These are phyloP conservation scores for Kazachstania sp. DNA, from an alignment of 1,139 yeast species.

Conservation along the genomic window DNA sequence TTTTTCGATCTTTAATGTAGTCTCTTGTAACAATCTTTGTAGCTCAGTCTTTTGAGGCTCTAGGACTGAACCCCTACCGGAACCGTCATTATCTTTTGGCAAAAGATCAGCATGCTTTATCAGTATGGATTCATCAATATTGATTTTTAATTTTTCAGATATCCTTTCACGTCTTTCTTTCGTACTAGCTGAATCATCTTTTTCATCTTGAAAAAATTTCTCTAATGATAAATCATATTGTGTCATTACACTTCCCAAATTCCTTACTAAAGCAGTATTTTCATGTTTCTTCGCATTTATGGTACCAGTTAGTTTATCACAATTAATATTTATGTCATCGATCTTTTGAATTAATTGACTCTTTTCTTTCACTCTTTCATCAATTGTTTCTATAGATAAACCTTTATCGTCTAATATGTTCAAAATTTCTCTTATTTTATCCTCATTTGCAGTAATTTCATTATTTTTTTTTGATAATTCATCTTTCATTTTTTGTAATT, in stretches of 20 bases:
- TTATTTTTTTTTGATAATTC: conserved; percentile 49
- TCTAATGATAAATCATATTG: conserved; percentile 38
- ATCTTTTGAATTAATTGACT: conserved; percentile 47
- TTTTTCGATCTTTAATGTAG: conserved; percentile 41
- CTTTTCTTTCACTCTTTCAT: conserved; percentile 42
- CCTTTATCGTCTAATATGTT: conserved; percentile 45
- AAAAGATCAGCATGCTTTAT: conserved; percentile 27
- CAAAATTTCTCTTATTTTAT: conserved; percentile 42
- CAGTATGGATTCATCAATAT: conserved; percentile 27
- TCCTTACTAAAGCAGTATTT: conserved; percentile 41
- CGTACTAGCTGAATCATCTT: conserved; percentile 28
- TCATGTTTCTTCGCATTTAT: conserved; percentile 41
- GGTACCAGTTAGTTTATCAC: conserved; percentile 33
- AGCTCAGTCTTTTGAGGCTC: conserved; percentile 29
- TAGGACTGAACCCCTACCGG: conserved; percentile 6
- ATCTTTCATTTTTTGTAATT: conserved; percentile 44
- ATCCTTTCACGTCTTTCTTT: conserved; percentile 13
- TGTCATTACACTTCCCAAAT: conserved; percentile 37
- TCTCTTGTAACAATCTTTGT: conserved; percentile 40
- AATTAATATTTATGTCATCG: conserved; percentile 40
- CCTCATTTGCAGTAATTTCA: conserved; percentile 37
- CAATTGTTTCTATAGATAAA: conserved; percentile 52
- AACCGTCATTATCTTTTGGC: conserved; percentile 13
- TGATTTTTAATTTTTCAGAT: conserved; percentile 23
- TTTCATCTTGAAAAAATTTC: conserved; percentile 24